phyloP scores from a whole-genome alignment of 768 basidiomycete genomes.

The Saitozyma sp. region DNA sequence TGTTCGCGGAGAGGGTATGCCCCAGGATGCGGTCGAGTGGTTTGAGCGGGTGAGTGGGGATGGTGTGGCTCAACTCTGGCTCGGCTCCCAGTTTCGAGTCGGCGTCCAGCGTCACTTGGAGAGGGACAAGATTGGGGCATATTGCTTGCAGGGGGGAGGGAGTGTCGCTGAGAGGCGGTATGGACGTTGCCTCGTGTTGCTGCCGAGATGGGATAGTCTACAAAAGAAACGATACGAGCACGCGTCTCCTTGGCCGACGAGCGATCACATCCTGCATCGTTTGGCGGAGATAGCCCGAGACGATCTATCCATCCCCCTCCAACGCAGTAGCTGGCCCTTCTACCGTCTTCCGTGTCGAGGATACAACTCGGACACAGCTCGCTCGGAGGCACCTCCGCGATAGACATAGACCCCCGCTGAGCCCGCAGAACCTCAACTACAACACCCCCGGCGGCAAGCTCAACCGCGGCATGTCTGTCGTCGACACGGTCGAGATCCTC shows the following conservation, averaged over 20 bases:
- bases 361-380: background rate
- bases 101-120: too few relatives aligned
- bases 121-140: too few relatives aligned
- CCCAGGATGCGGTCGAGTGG: conserved; percentile 80
- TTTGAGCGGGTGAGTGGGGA: conserved; percentile 66
- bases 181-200: too few relatives aligned
- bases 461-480: conserved; percentile 93
- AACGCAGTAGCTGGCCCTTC: background rate
- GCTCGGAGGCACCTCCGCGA: background rate
- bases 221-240: too few relatives aligned
- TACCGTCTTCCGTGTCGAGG: background rate
- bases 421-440: conserved; percentile 63
- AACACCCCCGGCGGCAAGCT: conserved; percentile 92
- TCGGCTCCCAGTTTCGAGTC: background rate
- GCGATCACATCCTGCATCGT: too few relatives aligned
- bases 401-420: conserved; percentile 3
- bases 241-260: too few relatives aligned
- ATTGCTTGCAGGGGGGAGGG: too few relatives aligned
- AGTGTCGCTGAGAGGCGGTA: too few relatives aligned
- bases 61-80: too few relatives aligned
- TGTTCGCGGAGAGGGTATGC: conserved; percentile 72
- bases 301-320: too few relatives aligned
- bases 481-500: conserved; percentile 87
- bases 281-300: too few relatives aligned
- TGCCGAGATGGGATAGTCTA: too few relatives aligned